A percentile compares a stretch with the other conserved stretches of the same genome.
Evolutionary conservation across 768 basidiomycete species (phyloP).

Genomic region (Kwoniella dendrophila): DNA sequence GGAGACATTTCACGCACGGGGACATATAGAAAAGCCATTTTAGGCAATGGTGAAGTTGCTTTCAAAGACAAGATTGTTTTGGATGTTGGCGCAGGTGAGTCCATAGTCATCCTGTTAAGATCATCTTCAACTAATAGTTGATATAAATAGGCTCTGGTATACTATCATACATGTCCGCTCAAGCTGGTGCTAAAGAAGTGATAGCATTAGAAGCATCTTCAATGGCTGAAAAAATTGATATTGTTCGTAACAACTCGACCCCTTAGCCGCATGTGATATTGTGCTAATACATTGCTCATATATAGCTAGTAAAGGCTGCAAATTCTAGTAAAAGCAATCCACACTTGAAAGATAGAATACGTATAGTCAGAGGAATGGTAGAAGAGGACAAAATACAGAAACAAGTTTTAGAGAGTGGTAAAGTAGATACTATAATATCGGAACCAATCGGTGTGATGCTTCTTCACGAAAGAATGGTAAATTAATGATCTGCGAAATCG

Average conservation of each 20-base stretch:
- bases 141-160: slow-evolving; percentile 47
- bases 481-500: not conserved
- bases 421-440: slow-evolving; percentile 55
- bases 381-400: slow-evolving; percentile 44
- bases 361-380: slow-evolving; percentile 52
- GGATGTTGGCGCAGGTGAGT: slow-evolving; percentile 54
- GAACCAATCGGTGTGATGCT: slow-evolving; percentile 56
- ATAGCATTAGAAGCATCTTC: slow-evolving; percentile 53
- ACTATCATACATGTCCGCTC: slow-evolving; percentile 53
- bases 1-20: slow-evolving; percentile 51
- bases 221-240: slow-evolving; percentile 52
- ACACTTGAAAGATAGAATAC: slow-evolving; percentile 45
- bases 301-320: slow-evolving; percentile 46
- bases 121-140: not conserved
- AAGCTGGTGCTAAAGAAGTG: slow-evolving; percentile 53
- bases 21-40: slow-evolving; percentile 53
- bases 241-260: slow-evolving; percentile 32
- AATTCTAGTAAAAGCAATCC: slow-evolving; percentile 40
- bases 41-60: slow-evolving; percentile 51
- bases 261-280: not conserved
- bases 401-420: slow-evolving; percentile 40
- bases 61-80: slow-evolving; percentile 49
- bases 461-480: slow-evolving; percentile 54
- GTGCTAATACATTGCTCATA: not conserved
- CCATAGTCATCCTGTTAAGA: not conserved